A percentile compares a stretch with the other conserved stretches of the same genome.
Evolutionary conservation across 192 early-diverging fungal species (phyloP).

Genomic region (Coemansia sp.): DNA sequence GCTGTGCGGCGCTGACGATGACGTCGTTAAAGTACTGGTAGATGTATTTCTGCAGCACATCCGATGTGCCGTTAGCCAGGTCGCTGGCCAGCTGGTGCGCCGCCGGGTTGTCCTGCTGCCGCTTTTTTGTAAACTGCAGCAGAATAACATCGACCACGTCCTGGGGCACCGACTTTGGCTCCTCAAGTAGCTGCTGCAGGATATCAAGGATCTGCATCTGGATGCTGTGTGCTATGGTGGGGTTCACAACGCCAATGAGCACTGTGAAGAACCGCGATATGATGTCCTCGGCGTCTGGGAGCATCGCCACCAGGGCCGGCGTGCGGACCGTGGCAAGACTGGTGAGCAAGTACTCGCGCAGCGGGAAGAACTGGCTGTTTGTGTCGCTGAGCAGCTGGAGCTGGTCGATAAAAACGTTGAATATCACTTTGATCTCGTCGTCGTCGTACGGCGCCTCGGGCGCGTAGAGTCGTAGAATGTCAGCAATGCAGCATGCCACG

Average conservation of each 20-base stretch:
- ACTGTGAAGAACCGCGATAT: constrained; percentile 65
- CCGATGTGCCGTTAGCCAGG: constrained; percentile 68
- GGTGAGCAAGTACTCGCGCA: constrained; percentile 84
- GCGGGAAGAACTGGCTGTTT: constrained; percentile 61
- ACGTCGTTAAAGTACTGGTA: constrained; percentile 91
- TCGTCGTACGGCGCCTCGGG: constrained; percentile 89
- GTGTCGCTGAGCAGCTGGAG: constrained; percentile 61
- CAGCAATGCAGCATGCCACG: constrained; percentile 83
- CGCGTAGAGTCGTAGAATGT: constrained; percentile 87
- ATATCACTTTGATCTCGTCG: constrained; percentile 68
- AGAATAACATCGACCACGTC: constrained; percentile 87
- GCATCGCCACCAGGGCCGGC: constrained; percentile 74
- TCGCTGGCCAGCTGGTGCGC: constrained; percentile 78
- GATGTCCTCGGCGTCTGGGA: constrained; percentile 73
- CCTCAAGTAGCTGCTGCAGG: constrained; percentile 78
- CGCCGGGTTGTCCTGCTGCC: constrained; percentile 64
- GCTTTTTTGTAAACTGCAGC: constrained; percentile 66
- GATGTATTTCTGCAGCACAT: constrained; percentile 85
- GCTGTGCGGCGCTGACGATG: constrained; percentile 60
- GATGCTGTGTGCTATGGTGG: constrained; percentile 70
- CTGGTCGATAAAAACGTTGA: constrained; percentile 78
- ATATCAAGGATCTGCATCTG: constrained; percentile 77
- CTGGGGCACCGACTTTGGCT: constrained; percentile 61
- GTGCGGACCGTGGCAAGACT: constrained; percentile 81
- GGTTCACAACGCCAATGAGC: constrained; percentile 68